A percentile compares a stretch with the other conserved stretches of the same genome.
These are phyloP conservation scores for Lentinula guzmanii DNA, from an alignment of 768 basidiomycete genomes.

Conservation along the genomic window DNA sequence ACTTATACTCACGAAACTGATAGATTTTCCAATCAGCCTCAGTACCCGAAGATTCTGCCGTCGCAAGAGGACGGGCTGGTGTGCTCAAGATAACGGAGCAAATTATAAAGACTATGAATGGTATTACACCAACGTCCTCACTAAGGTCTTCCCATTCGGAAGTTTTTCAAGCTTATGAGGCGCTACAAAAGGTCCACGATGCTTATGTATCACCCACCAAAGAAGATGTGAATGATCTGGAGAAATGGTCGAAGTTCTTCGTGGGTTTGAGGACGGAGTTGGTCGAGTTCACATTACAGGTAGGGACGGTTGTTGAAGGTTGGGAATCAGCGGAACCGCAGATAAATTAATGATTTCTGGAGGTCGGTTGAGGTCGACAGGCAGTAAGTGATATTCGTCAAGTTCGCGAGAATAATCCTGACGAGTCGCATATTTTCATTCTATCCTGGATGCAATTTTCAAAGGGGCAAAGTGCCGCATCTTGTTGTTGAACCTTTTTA, in stretches of 20 bases:
- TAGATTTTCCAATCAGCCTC: constrained; percentile 3
- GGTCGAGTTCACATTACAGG: not conserved
- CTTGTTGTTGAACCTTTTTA: not conserved
- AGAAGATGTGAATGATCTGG: not conserved
- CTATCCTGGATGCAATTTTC: not conserved
- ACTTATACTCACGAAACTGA: not conserved
- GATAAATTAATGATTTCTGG: not conserved
- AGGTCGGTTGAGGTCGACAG: too few relatives aligned
- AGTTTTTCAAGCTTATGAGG: not conserved
- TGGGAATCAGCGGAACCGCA: not conserved
- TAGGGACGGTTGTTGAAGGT: not conserved
- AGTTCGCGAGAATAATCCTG: not conserved
- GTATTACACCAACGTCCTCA: not conserved
- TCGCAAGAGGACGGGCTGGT: not conserved
- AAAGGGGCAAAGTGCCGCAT: not conserved
- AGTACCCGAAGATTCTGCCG: not conserved
- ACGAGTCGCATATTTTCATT: not conserved
- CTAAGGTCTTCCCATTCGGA: not conserved
- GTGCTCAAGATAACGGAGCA: not conserved
- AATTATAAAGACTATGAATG: not conserved
- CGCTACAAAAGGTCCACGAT: not conserved
- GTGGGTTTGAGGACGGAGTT: not conserved
- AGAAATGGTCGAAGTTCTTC: not conserved
- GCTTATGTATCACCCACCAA: not conserved
- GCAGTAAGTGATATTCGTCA: too few relatives aligned